These are phyloP conservation scores for Aspergillus carlsbadensis DNA, from an alignment of 495 filamentous ascomycete genomes.

Conservation along the genomic window DNA sequence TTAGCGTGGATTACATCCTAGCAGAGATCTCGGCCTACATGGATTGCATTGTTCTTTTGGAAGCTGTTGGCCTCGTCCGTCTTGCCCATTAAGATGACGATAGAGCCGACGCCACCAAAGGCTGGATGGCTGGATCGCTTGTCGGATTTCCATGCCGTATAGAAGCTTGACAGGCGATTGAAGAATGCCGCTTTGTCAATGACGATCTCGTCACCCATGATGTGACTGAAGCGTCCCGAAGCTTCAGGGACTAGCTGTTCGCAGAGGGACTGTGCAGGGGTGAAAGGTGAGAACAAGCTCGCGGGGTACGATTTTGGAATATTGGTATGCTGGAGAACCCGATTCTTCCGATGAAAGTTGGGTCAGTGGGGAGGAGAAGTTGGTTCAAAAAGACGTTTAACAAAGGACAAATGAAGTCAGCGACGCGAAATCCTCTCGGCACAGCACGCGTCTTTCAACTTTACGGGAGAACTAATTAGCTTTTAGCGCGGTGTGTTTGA, in stretches of 20 bases:
- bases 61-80: constrained; percentile 81
- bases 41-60: constrained; percentile 92
- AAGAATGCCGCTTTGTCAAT: constrained; percentile 93
- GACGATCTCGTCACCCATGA: constrained; percentile 68
- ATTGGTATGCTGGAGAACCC: background rate
- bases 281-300: background rate
- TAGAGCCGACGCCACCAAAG: constrained; percentile 80
- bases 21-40: constrained; percentile 53
- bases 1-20: background rate
- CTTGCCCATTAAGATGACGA: constrained; percentile 90
- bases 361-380: background rate
- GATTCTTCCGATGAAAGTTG: background rate
- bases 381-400: background rate
- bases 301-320: background rate
- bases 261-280: background rate
- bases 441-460: background rate
- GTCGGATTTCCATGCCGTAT: constrained; percentile 91
- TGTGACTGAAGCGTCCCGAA: constrained; percentile 18
- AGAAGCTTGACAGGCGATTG: constrained; percentile 81
- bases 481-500: constrained; percentile 14
- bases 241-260: constrained; percentile 6
- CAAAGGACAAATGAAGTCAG: background rate
- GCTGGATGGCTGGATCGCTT: constrained; percentile 74
- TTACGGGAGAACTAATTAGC: constrained; percentile 1
- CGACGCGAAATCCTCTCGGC: constrained; percentile 1